A percentile compares a stretch with the other conserved stretches of the same genome.
Evolutionary conservation across 2,329 filamentous ascomycete species (phyloP).

Genomic region (Exserohilum rostratum): DNA sequence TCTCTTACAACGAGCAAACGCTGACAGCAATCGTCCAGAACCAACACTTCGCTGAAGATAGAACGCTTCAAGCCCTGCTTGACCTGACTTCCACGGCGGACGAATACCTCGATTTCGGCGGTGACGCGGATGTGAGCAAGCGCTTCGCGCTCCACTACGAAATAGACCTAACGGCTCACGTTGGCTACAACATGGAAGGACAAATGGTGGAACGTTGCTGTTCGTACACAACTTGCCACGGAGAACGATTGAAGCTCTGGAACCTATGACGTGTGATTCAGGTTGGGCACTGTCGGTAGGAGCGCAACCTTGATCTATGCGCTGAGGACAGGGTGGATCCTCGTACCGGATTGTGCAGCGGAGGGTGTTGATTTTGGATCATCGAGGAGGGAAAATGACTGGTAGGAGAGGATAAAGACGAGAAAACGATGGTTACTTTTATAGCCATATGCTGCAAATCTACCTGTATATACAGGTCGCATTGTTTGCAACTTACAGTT

Average conservation of each 20-base stretch:
- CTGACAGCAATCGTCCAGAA: neutral
- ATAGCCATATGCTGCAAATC: neutral
- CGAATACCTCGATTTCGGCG: neutral
- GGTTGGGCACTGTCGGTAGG: neutral
- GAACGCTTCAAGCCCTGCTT: neutral
- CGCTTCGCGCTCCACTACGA: constrained; percentile 1
- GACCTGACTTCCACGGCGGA: neutral
- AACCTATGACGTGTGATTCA: neutral
- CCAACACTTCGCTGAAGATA: neutral
- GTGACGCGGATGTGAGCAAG: neutral
- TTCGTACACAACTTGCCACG: neutral
- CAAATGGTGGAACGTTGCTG: constrained; percentile 1
- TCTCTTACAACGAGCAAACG: neutral
- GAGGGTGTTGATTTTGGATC: neutral
- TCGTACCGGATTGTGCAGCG: neutral
- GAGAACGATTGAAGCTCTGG: neutral
- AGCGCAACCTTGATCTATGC: neutral
- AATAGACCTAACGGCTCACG: neutral
- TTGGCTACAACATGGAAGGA: neutral
- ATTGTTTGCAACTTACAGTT: neutral
- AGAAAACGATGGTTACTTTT: neutral
- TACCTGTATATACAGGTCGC: neutral
- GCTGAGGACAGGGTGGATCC: neutral
- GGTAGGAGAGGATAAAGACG: neutral
- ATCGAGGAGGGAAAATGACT: neutral